Base-by-base conservation (phyloP, 179 eudicot genomes). In the Vitellaria paradoxa region DNA sequence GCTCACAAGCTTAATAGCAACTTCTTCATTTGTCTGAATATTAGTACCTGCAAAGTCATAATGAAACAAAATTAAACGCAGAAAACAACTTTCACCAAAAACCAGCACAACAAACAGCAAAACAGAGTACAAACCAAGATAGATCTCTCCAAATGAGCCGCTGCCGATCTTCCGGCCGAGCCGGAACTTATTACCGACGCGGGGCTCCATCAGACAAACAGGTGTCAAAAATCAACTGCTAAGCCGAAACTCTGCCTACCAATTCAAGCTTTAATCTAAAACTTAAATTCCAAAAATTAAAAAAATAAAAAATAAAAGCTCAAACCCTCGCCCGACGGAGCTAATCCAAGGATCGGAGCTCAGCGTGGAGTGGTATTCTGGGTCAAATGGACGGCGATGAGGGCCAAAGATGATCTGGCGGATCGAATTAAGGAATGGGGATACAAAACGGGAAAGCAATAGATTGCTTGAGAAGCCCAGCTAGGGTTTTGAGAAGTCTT, bases 1-100 rank as follows among this genome's bases (percentile, higher is more conserved):
- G 87, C 94, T 90, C 79, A 93, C 98, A 81, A 93, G 97, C 89
- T 93, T 93, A 73, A 91, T 89, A 76, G 97, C 97, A 77, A 91
- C 92, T 81, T 93, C 94, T 84, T 93, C 98, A 81, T 91, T 91
- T 45, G 97, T 87, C 84, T 91, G 94, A 56, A 93, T 81, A 90
- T 93, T 91, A 49, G 94, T 87, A 72, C 94, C 96, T 93, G 77
- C 75, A 68, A 69, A 77, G 47, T 21, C 45, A 21, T 4, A 49
- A 40, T 21, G 70, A 72, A 63, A 68, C 62, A 72, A 75, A 70
- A 76, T 47, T 1, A 37, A 12, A 46, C 30, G 5, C 30, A 53
- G 64, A 10, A 42, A 60, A 59, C 14, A 61, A 23, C 18, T 68
- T 65, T 47, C 30, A 20, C 61, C 60, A 17, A 70, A 50, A 55